Evolutionary conservation across 2,329 filamentous ascomycete genomes (phyloP).

Genomic region (Bipolaris zeicola): DNA sequence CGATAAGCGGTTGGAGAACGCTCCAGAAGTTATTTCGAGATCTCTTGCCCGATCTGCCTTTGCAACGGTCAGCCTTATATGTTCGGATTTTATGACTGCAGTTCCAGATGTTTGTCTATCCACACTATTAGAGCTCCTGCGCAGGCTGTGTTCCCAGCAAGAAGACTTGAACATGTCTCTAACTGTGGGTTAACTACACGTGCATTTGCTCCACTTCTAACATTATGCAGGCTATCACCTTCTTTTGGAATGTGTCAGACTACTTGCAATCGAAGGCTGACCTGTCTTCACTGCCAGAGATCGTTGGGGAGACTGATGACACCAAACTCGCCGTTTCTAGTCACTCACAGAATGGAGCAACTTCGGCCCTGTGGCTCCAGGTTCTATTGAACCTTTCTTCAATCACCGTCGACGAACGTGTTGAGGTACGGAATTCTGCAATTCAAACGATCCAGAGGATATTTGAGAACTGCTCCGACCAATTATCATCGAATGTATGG

Average conservation of each 20-base stretch:
- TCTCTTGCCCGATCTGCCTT: constrained; percentile 86
- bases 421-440: constrained; percentile 82
- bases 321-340: constrained; percentile 65
- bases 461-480: constrained; percentile 87
- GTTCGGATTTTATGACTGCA: constrained; percentile 87
- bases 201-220: constrained; percentile 8
- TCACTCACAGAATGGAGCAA: constrained; percentile 64
- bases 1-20: neutral
- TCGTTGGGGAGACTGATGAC: constrained; percentile 48
- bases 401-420: constrained; percentile 71
- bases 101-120: constrained; percentile 71
- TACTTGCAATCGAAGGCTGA: constrained; percentile 67
- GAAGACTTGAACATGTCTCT: constrained; percentile 95
- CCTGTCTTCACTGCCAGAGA: constrained; percentile 38
- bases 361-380: constrained; percentile 78
- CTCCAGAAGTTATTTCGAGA: constrained; percentile 60
- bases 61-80: constrained; percentile 86
- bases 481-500: constrained; percentile 79
- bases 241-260: constrained; percentile 95
- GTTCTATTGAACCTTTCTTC: constrained; percentile 72
- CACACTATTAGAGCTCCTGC: constrained; percentile 84
- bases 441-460: constrained; percentile 91
- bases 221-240: constrained; percentile 74
- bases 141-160: constrained; percentile 84
- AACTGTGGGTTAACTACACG: constrained; percentile 63